Percentiles rank a stretch among this genome's conserved stretches.
Conservation (phyloP, 345 rosid genomes). For the Stellera chamaejasme region DNA sequence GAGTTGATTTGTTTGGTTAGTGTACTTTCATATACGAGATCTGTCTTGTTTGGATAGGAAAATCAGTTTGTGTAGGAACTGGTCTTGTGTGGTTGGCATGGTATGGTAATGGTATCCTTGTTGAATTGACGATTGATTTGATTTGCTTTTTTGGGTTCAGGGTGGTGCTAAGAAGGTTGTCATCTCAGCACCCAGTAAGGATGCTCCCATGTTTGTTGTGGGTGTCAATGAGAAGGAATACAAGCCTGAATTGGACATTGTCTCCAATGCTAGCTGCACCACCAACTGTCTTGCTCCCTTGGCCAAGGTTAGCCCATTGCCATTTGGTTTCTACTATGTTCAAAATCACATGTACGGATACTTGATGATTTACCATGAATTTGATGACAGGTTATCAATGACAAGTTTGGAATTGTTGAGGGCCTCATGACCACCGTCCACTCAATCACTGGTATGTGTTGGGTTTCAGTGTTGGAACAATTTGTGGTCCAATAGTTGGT, state of each 20-base stretch:
- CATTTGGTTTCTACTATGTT: neutral
- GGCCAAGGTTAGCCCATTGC: slow-evolving; percentile 51
- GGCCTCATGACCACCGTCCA: slow-evolving; percentile 96
- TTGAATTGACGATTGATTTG: neutral
- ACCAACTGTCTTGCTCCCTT: slow-evolving; percentile 96
- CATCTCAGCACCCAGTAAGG: slow-evolving; percentile 88
- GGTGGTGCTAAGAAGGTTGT: slow-evolving; percentile 98
- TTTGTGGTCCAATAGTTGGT: neutral
- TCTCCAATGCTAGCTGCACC: slow-evolving; percentile 96
- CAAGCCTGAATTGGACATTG: slow-evolving; percentile 64
- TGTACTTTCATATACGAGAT: neutral
- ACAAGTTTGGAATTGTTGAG: slow-evolving; percentile 87
- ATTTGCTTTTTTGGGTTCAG: slow-evolving; percentile 21
- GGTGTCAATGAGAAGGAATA: slow-evolving; percentile 92
- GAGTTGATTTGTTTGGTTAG: neutral
- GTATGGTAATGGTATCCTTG: neutral
- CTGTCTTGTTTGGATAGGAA: no score
- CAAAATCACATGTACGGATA: neutral
- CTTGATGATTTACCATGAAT: neutral
- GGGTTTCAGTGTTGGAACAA: neutral
- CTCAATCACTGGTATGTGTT: slow-evolving; percentile 58
- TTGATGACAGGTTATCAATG: slow-evolving; percentile 57
- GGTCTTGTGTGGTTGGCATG: neutral
- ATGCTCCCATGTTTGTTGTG: slow-evolving; percentile 93
- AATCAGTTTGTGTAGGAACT: no score